These are phyloP conservation scores for Pinus taeda DNA, from an alignment of 75 land plant species.

Conservation along the genomic window DNA sequence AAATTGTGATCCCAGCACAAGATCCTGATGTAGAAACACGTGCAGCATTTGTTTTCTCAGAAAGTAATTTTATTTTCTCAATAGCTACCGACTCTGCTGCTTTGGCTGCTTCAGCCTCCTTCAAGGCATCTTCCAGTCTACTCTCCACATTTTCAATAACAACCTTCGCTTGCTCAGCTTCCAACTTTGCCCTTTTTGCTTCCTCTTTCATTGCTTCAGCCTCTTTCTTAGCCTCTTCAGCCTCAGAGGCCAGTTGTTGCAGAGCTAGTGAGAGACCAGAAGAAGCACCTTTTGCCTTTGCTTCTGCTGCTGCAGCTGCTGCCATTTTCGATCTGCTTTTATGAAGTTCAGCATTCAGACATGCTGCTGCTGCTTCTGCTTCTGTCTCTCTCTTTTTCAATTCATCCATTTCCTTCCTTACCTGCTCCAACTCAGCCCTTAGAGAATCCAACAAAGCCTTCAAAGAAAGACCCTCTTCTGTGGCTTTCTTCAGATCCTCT, in stretches of 20 bases:
- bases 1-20: constrained; percentile 54
- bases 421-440: constrained; percentile 48
- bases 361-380: constrained; percentile 55
- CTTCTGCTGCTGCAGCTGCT: constrained; percentile 46
- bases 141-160: constrained; percentile 50
- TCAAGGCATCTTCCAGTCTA: constrained; percentile 38
- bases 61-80: constrained; percentile 36
- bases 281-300: constrained; percentile 48
- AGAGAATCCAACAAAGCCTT: constrained; percentile 39
- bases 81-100: constrained; percentile 57
- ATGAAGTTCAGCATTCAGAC: constrained; percentile 54
- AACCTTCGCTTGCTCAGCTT: constrained; percentile 44
- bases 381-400: constrained; percentile 62
- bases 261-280: constrained; percentile 59
- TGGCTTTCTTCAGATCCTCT: constrained; percentile 43
- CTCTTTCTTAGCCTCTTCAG: constrained; percentile 48
- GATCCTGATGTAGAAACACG: constrained; percentile 38
- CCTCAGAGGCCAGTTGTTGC: constrained; percentile 59
- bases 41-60: constrained; percentile 46
- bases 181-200: constrained; percentile 44
- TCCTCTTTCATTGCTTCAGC: constrained; percentile 54
- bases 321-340: constrained; percentile 58
- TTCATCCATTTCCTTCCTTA: constrained; percentile 54
- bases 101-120: constrained; percentile 72
- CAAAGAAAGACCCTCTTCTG: constrained; percentile 52